A percentile compares a stretch with the other conserved stretches of the same genome.
These are phyloP conservation scores for Salix koriyanagi DNA, from an alignment of 345 rosid genomes.

Conservation along the genomic window DNA sequence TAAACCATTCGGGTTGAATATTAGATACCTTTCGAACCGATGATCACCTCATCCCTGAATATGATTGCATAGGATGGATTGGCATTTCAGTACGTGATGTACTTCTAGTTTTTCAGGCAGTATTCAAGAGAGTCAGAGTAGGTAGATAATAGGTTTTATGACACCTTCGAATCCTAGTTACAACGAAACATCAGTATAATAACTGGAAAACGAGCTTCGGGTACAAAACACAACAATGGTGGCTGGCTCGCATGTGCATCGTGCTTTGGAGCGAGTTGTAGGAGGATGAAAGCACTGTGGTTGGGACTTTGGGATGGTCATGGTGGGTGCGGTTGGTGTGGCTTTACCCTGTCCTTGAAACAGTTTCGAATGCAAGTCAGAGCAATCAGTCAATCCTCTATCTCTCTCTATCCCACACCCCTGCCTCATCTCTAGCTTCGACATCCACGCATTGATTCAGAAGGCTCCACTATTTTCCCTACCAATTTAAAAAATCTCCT, in stretches of 20 bases:
- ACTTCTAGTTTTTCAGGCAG: background rate
- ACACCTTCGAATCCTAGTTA: background rate
- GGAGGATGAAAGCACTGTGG: slow-evolving; percentile 22
- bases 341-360: slow-evolving; percentile 12
- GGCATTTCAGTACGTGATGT: background rate
- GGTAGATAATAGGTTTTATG: background rate
- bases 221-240: slow-evolving; percentile 34
- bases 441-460: slow-evolving; percentile 25
- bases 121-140: background rate
- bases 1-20: too few relatives aligned
- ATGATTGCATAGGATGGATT: background rate
- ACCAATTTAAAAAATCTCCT: background rate
- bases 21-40: too few relatives aligned
- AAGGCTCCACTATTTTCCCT: slow-evolving; percentile 13
- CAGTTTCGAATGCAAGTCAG: slow-evolving; percentile 31
- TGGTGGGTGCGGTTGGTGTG: slow-evolving; percentile 35
- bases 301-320: slow-evolving; percentile 8
- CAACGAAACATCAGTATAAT: background rate
- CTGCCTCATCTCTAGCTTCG: slow-evolving; percentile 17
- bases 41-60: too few relatives aligned
- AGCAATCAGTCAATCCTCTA: slow-evolving; percentile 8
- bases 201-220: background rate
- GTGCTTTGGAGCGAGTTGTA: background rate
- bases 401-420: background rate
- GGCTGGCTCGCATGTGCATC: slow-evolving; percentile 17